Conservation (phyloP, 352 stramenopile genomes). For the Blastocystis sp. region DNA sequence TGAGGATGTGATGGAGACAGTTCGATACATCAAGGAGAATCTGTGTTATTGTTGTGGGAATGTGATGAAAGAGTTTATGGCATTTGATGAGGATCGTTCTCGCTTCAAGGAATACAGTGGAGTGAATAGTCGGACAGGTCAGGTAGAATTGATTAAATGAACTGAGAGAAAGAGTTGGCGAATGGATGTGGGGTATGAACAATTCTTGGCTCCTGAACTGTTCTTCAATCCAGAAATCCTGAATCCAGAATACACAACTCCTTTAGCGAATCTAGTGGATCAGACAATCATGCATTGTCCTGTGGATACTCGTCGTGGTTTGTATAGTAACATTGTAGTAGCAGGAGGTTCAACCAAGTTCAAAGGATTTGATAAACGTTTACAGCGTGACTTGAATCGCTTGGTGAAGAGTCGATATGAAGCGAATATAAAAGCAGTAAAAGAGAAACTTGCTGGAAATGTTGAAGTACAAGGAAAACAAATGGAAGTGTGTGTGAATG, state of each 20-base stretch:
- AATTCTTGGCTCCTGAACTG: slow-evolving; percentile 86
- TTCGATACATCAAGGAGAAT: slow-evolving; percentile 83
- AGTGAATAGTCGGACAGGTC: slow-evolving; percentile 63
- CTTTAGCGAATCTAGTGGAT: slow-evolving; percentile 84
- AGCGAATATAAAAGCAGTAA: slow-evolving; percentile 69
- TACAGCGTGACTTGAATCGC: slow-evolving; percentile 86
- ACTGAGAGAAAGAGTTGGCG: slow-evolving; percentile 74
- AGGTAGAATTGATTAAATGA: not conserved
- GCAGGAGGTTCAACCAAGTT: slow-evolving; percentile 90
- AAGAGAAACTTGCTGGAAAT: not conserved
- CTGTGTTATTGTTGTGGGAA: slow-evolving; percentile 88
- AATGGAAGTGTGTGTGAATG: slow-evolving; percentile 52
- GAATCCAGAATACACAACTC: slow-evolving; percentile 81
- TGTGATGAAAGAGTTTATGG: slow-evolving; percentile 86
- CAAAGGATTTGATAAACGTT: slow-evolving; percentile 84
- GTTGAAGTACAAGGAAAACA: slow-evolving; percentile 35
- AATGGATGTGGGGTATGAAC: slow-evolving; percentile 83
- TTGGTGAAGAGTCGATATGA: slow-evolving; percentile 80
- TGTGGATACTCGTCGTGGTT: slow-evolving; percentile 82
- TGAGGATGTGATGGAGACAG: slow-evolving; percentile 77
- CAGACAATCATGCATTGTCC: slow-evolving; percentile 86
- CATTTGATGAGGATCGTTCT: slow-evolving; percentile 82
- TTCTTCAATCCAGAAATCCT: slow-evolving; percentile 94
- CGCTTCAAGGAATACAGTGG: slow-evolving; percentile 82
- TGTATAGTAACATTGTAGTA: slow-evolving; percentile 93